Evolutionary conservation across 2,329 filamentous ascomycete genomes (phyloP), one percentile per base, ranked within the genome.

Genomic region (Phoma herbarum): DNA sequence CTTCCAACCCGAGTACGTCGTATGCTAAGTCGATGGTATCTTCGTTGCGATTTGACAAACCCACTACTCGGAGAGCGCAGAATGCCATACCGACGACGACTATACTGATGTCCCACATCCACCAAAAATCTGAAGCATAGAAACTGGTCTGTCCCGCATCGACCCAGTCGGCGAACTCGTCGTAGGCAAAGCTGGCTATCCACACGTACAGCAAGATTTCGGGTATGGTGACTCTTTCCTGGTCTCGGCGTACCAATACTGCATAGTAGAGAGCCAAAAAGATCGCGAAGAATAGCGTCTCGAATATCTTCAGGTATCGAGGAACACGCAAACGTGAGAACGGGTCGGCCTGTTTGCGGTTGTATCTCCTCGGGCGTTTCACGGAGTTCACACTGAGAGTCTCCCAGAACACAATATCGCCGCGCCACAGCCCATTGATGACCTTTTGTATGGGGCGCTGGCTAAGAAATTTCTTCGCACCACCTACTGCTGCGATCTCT

Each of bases 381-480:
- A 83, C 85, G 0, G 91, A 87, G 68, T 90, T 81, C 9, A 91
- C 84, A 9, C 86, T 89, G n/a, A 96, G 80, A 6, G 83, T 86
- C 60, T 93, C 89, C 92, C 92, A 96, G 75, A 96, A 95, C 35
- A 93, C 86, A 60, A 96, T 92, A 64, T 93, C 89, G 44, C 92
- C 92, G 62, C 71, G 66, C 92, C 92, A 96, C 52, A 96, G 91
- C 47, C 90, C 90, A 44, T 90, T 89, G 61, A 96, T 86, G 64
- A 96, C 90, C 69, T 90, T 90, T 73, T 96, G 92, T 11, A 96
- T 90, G 2, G 91, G 86, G 59, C 85, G 84, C 75, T 96, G 92
- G 70, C 89, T 89, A 33, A 96, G 83, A 66, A 96, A 96, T 44
- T 90, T 90, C 79, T 96, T 96, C 28, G 91, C 91, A 58, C 91